Percentiles rank a stretch among this genome's conserved stretches.
These are phyloP conservation scores for Kwoniella dendrophila DNA, from an alignment of 768 basidiomycete species.

Conservation along the genomic window DNA sequence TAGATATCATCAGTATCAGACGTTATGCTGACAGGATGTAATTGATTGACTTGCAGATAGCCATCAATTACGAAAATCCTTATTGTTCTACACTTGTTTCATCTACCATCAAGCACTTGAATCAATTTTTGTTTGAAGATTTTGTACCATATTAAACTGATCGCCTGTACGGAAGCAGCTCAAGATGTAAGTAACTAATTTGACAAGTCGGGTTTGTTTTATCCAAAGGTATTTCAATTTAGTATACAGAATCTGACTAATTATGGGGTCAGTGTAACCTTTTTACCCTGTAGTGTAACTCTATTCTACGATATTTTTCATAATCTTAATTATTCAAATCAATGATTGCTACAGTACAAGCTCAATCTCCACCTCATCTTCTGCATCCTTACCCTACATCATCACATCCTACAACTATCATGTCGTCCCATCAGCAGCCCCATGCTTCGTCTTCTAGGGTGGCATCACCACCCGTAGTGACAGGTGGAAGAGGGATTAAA, in stretches of 20 bases:
- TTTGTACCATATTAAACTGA: too few species aligned
- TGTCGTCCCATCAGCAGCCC: conserved; percentile 2
- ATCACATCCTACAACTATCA: too few species aligned
- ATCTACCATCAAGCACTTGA: not conserved
- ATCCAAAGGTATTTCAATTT: too few species aligned
- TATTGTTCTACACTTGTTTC: not conserved
- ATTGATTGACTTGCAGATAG: too few species aligned
- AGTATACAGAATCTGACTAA: not conserved
- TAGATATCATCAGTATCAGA: too few species aligned
- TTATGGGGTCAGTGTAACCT: conserved; percentile 4
- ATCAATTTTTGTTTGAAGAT: not conserved
- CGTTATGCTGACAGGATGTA: too few species aligned
- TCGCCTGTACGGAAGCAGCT: not conserved
- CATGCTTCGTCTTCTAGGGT: conserved; percentile 15
- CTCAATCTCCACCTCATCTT: conserved; percentile 23
- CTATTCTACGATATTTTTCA: not conserved
- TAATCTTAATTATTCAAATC: not conserved
- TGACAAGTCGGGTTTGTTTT: not conserved
- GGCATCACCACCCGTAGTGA: not conserved
- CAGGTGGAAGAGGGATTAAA: conserved; percentile 28
- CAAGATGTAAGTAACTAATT: not conserved
- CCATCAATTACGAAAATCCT: not conserved
- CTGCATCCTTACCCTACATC: conserved; percentile 9
- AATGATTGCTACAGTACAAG: conserved; percentile 22
- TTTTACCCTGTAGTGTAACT: not conserved